Evolutionary conservation across 2,329 filamentous ascomycete species (phyloP).

Genomic region (Leptographium flavum): DNA sequence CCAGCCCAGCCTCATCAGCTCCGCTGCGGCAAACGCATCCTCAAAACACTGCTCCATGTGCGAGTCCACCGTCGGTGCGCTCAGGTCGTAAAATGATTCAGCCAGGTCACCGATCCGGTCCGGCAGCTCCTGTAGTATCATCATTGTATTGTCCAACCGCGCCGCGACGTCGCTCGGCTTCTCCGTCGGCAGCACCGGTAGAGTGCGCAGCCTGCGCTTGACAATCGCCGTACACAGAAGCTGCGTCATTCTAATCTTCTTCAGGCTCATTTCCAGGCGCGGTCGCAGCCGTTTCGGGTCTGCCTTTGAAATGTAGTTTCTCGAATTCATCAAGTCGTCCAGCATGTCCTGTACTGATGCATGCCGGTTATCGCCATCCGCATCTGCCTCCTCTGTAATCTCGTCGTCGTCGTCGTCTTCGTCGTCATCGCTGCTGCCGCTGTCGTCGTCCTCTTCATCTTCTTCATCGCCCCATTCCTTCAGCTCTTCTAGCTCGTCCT

Average conservation of each 20-base stretch:
- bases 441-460: constrained; percentile 35
- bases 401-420: constrained; percentile 16
- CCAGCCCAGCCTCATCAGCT: constrained; percentile 47
- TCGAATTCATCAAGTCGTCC: constrained; percentile 53
- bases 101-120: constrained; percentile 58
- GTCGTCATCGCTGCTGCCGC: constrained; percentile 23
- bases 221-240: constrained; percentile 55
- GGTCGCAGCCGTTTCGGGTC: constrained; percentile 50
- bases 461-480: constrained; percentile 74
- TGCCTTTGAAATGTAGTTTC: constrained; percentile 45
- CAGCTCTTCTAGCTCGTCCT: constrained; percentile 74
- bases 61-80: constrained; percentile 41
- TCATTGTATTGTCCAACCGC: constrained; percentile 41
- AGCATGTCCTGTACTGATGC: constrained; percentile 40
- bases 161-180: constrained; percentile 17
- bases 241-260: constrained; percentile 50
- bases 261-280: constrained; percentile 49
- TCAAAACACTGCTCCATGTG: constrained; percentile 45
- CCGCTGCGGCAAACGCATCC: constrained; percentile 41
- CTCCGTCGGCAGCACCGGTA: constrained; percentile 27
- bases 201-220: constrained; percentile 53
- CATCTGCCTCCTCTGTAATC: constrained; percentile 7
- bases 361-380: constrained; percentile 10
- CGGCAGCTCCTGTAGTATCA: constrained; percentile 43
- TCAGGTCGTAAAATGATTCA: constrained; percentile 56